These are phyloP conservation scores for Wickerhamomyces subpelliculosus DNA, from an alignment of 805 yeast species.

Conservation along the genomic window DNA sequence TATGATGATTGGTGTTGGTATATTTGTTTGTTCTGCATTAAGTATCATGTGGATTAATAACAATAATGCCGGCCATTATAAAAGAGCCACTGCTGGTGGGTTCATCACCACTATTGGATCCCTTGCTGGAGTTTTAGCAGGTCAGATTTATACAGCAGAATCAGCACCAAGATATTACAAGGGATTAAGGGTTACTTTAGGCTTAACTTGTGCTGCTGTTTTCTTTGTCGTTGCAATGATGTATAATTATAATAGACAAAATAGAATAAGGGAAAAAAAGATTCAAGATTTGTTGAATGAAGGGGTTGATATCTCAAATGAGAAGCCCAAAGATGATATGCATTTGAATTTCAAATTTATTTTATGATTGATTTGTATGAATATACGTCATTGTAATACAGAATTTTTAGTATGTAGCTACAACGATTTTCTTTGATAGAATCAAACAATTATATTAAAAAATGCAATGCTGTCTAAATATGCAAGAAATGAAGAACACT, in stretches of 20 bases:
- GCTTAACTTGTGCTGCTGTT: constrained; percentile 16
- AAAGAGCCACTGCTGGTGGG: constrained; percentile 33
- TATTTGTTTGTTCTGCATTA: constrained; percentile 31
- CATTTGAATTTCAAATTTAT: constrained; percentile 7
- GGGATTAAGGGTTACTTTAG: constrained; percentile 22
- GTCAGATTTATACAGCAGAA: constrained; percentile 27
- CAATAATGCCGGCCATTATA: constrained; percentile 32
- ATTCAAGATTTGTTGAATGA: constrained; percentile 7
- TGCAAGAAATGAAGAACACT: too few relatives aligned
- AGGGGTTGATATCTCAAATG: constrained; percentile 4
- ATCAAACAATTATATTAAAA: too few relatives aligned
- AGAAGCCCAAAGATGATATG: constrained; percentile 19
- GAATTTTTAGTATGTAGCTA: too few relatives aligned
- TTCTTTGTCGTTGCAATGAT: constrained; percentile 12
- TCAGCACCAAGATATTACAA: constrained; percentile 34
- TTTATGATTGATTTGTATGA: neutral
- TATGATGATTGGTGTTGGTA: constrained; percentile 31
- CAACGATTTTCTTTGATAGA: too few relatives aligned
- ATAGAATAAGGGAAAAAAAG: constrained; percentile 9
- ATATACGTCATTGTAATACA: neutral
- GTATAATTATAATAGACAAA: constrained; percentile 12
- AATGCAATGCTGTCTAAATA: too few relatives aligned
- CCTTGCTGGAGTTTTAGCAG: constrained; percentile 30
- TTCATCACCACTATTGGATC: constrained; percentile 29
- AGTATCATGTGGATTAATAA: constrained; percentile 35